Conservation (phyloP, 768 basidiomycete species). For the Boletus sensibilis region DNA sequence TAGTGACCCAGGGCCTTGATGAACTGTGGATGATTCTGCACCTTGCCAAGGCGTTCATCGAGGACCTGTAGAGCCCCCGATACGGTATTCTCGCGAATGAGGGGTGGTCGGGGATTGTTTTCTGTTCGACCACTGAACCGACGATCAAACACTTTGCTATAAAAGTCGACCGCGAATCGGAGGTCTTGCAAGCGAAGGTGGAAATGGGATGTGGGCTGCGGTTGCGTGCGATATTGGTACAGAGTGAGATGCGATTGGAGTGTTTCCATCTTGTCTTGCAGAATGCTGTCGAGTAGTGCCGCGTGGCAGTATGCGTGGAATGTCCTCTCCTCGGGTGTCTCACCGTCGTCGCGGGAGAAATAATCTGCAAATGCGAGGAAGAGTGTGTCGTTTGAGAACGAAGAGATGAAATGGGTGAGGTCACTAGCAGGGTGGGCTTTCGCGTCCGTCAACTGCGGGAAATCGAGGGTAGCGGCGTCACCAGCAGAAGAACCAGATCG, state of each 20-base stretch:
- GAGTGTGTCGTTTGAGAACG: conserved; percentile 78
- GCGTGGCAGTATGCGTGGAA: conserved; percentile 77
- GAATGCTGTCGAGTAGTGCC: conserved; percentile 77
- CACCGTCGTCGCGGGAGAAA: conserved; percentile 61
- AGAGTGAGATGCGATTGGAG: conserved; percentile 73
- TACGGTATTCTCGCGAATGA: conserved; percentile 72
- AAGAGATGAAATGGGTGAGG: conserved; percentile 80
- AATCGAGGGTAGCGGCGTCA: conserved; percentile 82
- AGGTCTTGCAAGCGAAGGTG: conserved; percentile 71
- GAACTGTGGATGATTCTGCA: conserved; percentile 30
- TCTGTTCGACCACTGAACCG: conserved; percentile 72
- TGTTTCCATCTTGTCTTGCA: conserved; percentile 85
- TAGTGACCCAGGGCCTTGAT: conserved; percentile 47
- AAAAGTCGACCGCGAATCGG: conserved; percentile 73
- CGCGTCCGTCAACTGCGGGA: conserved; percentile 69
- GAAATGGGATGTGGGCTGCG: conserved; percentile 57
- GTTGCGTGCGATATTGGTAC: conserved; percentile 65
- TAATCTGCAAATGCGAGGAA: conserved; percentile 83
- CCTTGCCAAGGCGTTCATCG: conserved; percentile 52
- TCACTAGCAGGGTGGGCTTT: conserved; percentile 70
- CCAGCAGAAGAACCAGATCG: conserved; percentile 83
- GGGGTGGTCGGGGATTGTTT: conserved; percentile 60
- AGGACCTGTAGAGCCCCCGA: conserved; percentile 63
- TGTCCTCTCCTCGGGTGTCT: conserved; percentile 55
- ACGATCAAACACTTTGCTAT: conserved; percentile 69